Base-by-base conservation (phyloP, 768 basidiomycete genomes). In the Royoungia palumana region DNA sequence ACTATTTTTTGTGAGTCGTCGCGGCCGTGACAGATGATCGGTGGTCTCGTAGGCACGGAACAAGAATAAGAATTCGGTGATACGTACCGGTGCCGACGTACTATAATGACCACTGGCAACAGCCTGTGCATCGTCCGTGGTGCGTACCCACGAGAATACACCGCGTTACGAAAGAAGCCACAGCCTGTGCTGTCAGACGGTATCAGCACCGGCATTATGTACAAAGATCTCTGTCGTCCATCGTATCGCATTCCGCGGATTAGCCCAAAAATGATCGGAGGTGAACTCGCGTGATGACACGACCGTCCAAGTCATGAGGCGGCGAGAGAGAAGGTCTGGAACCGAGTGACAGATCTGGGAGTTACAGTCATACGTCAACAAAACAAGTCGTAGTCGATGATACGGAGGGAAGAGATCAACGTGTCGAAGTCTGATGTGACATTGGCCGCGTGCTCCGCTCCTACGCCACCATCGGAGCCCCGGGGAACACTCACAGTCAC, bases 401-500 rank as follows among this genome's bases (percentile, higher is more conserved):
- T 85, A 45, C 65, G 68, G 41, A 96, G 70, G 37, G 87, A 81
- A 51, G 67, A 67, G 24, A 79, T 76, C 13, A 87, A 75, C 2
- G 63, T 53, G 14, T 76, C 62, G 52, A 90, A 89, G 45, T 80
- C 77, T 48, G 64, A 62, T 49, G 67, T 63, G 32, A 51, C 63
- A 60, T 34, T 69, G 60, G 22, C 65, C 67, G 46, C 50, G 21
- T 17, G 39, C 43, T 72, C 69, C 50, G 67, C 60, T n/a, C 59
- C 66, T 34, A 79, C 72, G 27, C 47, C 30, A 14, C 39, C 49
- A 20, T 36, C 43, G 16, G 40, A 35, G 36, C 71, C 74, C 47
- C 78, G 75, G 25, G 94, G 94, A 19, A 88, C 76, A 67, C 94
- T 97, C 62, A 85, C 85, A 16, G 88, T 87, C 51, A 89, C 76